These are phyloP conservation scores for Pugionium dolabratum DNA, from an alignment of 345 rosid genomes.

Conservation along the genomic window DNA sequence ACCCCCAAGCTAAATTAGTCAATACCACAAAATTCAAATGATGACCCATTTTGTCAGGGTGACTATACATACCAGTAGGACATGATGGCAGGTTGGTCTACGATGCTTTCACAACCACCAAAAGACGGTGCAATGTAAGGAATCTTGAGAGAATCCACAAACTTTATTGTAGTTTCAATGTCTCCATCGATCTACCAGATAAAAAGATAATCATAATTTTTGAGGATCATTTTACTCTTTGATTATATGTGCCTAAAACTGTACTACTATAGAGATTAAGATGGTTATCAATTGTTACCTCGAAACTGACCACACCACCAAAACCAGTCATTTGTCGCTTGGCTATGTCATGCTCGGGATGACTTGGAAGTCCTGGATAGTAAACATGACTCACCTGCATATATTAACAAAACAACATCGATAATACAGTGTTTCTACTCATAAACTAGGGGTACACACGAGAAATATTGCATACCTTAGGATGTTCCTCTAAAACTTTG, in stretches of 20 bases:
- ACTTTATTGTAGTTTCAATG: constrained; percentile 55
- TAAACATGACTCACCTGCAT: constrained; percentile 68
- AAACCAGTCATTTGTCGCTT: constrained; percentile 89
- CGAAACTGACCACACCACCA: constrained; percentile 90
- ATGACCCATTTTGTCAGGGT: too few relatives aligned
- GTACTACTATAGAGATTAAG: constrained; percentile 30
- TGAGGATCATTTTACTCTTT: neutral
- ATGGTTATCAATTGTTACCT: constrained; percentile 43
- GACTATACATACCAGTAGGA: constrained; percentile 51
- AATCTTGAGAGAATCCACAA: constrained; percentile 75
- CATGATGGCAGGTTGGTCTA: constrained; percentile 70
- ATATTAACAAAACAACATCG: too few relatives aligned
- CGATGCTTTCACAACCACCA: constrained; percentile 91
- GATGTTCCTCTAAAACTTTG: constrained; percentile 99
- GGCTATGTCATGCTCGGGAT: constrained; percentile 84
- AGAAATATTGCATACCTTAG: constrained; percentile 55
- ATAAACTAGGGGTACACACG: neutral
- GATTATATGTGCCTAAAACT: constrained; percentile 33
- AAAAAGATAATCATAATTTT: neutral
- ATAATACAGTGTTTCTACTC: neutral
- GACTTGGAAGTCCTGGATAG: constrained; percentile 86
- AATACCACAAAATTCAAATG: neutral
- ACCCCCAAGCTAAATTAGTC: too few relatives aligned
- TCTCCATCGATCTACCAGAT: constrained; percentile 52
- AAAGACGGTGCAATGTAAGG: constrained; percentile 96